phyloP scores from a whole-genome alignment of 345 rosid genomes.

The Kernera saxatilis region DNA sequence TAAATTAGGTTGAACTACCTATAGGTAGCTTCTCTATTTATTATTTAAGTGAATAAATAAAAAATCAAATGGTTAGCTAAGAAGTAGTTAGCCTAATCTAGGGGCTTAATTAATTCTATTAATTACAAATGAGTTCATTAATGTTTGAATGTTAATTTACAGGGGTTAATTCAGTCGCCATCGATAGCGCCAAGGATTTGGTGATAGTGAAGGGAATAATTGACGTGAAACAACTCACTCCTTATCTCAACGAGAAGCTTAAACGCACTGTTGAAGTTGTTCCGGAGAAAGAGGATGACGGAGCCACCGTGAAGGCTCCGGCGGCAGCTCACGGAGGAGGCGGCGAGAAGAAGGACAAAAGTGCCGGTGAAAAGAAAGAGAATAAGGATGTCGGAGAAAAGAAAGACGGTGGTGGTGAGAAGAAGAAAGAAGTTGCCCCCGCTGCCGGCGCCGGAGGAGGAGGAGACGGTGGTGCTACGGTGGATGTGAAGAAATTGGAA shows the following conservation, averaged over 20 bases:
- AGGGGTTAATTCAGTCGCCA: conserved; percentile 59
- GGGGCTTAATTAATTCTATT: neutral
- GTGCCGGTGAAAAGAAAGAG: conserved; percentile 37
- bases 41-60: conserved; percentile 3
- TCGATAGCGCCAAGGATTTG: conserved; percentile 58
- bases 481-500: conserved; percentile 54
- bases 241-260: conserved; percentile 53
- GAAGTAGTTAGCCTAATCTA: conserved; percentile 24
- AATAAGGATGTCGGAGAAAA: conserved; percentile 18
- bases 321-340: conserved; percentile 23
- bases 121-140: neutral
- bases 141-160: neutral
- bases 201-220: conserved; percentile 72
- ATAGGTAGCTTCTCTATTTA: neutral
- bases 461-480: conserved; percentile 33
- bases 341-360: conserved; percentile 34
- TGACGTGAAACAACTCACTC: conserved; percentile 50
- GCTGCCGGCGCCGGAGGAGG: conserved; percentile 8
- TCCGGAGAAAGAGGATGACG: conserved; percentile 40
- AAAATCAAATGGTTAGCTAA: conserved; percentile 6
- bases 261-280: conserved; percentile 62
- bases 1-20: conserved; percentile 25
- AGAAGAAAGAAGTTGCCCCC: conserved; percentile 27
- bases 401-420: conserved; percentile 25
- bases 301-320: neutral